phyloP scores from a whole-genome alignment of 768 basidiomycete species.

The Hypholoma sublateritium region DNA sequence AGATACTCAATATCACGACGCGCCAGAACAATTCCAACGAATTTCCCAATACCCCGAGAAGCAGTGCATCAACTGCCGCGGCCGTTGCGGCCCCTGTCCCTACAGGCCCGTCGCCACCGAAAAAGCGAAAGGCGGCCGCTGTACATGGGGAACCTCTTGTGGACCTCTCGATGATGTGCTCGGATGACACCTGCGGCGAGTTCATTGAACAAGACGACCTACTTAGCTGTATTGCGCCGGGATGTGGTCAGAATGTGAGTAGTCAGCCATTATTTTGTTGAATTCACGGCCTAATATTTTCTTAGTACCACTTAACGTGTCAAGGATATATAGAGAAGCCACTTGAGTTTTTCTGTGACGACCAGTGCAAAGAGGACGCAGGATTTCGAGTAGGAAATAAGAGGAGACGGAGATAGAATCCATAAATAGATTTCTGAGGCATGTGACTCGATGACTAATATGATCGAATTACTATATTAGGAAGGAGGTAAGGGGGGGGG shows the following conservation, averaged over 20 bases:
- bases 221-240: slow-evolving; percentile 11
- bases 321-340: slow-evolving; percentile 12
- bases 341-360: slow-evolving; percentile 14
- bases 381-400: slow-evolving; percentile 7
- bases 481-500: slow-evolving; percentile 1
- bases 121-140: neutral
- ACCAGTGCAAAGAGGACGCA: slow-evolving; percentile 12
- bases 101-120: neutral
- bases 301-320: slow-evolving; percentile 15
- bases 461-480: neutral
- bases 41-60: no score
- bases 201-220: slow-evolving; percentile 2
- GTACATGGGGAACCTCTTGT: neutral
- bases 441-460: neutral
- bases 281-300: neutral
- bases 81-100: no score
- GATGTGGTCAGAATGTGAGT: slow-evolving; percentile 13
- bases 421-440: neutral
- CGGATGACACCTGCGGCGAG: slow-evolving; percentile 8
- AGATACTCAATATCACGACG: no score
- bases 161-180: neutral
- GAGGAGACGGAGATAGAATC: neutral
- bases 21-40: no score
- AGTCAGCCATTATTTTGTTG: neutral
- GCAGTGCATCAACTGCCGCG: no score